Conservation (phyloP, 2,329 filamentous ascomycete genomes). For the Alternaria novae-zelandiae region DNA sequence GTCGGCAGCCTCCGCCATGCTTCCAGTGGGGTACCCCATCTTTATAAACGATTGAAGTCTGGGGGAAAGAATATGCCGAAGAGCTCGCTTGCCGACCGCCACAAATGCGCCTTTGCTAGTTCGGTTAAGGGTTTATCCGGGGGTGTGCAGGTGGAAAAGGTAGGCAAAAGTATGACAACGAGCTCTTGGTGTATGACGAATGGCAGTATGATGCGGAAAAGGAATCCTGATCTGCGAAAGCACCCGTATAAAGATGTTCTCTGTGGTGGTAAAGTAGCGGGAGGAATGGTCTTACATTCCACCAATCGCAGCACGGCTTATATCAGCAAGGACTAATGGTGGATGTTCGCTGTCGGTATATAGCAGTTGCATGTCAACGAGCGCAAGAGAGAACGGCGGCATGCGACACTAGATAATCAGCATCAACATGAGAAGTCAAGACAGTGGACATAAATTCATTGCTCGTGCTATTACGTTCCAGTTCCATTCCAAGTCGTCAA, state of each 20-base stretch:
- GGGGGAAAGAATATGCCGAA: background rate
- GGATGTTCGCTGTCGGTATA: background rate
- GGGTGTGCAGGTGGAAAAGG: background rate
- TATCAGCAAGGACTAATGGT: background rate
- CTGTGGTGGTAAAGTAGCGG: background rate
- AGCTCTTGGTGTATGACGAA: background rate
- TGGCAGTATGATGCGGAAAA: background rate
- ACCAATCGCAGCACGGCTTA: background rate
- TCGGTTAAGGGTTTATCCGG: background rate
- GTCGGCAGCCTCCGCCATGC: background rate
- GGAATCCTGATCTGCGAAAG: background rate
- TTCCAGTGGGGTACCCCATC: background rate
- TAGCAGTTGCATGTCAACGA: background rate
- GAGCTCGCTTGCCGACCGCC: background rate
- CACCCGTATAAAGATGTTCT: background rate
- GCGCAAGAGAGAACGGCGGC: background rate
- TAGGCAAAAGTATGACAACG: background rate
- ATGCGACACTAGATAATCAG: slow-evolving; percentile 4
- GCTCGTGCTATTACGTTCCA: background rate
- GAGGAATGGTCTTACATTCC: background rate
- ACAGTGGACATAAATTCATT: background rate
- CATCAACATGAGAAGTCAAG: background rate
- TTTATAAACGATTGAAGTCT: background rate
- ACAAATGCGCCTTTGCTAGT: background rate
- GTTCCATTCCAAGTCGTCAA: background rate